Evolutionary conservation across 1,284 basidiomycete genomes (phyloP).

Genomic region (Fomitiporia mediterranea): DNA sequence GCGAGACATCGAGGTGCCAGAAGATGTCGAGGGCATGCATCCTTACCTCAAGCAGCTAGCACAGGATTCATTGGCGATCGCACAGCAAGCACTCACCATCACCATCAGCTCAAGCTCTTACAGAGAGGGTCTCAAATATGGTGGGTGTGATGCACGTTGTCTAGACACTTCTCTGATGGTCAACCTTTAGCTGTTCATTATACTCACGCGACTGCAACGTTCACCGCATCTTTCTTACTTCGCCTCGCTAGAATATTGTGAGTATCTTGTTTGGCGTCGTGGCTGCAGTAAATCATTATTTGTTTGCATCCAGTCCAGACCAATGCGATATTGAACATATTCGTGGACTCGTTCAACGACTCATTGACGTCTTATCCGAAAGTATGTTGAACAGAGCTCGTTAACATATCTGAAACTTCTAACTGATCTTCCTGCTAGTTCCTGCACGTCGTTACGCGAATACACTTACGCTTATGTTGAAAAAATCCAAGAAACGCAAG

Average conservation of each 20-base stretch:
- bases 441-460: constrained; percentile 87
- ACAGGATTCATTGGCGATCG: constrained; percentile 65
- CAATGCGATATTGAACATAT: constrained; percentile 78
- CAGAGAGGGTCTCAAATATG: constrained; percentile 86
- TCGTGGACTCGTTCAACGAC: constrained; percentile 70
- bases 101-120: constrained; percentile 77
- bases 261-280: constrained; percentile 28
- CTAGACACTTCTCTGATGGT: constrained; percentile 19
- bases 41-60: constrained; percentile 65
- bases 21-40: constrained; percentile 74
- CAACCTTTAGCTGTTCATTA: constrained; percentile 70
- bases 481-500: constrained; percentile 59
- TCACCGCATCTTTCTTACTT: constrained; percentile 84
- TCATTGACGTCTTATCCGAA: constrained; percentile 70
- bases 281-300: too few relatives aligned
- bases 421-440: constrained; percentile 41
- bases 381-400: constrained; percentile 41
- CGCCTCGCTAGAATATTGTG: constrained; percentile 83
- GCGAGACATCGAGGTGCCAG: constrained; percentile 69
- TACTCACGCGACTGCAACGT: constrained; percentile 88
- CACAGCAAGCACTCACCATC: constrained; percentile 63
- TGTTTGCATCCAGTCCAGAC: constrained; percentile 54
- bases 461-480: constrained; percentile 83
- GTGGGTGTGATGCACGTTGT: constrained; percentile 34
- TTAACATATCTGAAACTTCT: constrained; percentile 9